These are phyloP conservation scores for Lipomyces kockii DNA, from an alignment of 805 yeast genomes.

Conservation along the genomic window DNA sequence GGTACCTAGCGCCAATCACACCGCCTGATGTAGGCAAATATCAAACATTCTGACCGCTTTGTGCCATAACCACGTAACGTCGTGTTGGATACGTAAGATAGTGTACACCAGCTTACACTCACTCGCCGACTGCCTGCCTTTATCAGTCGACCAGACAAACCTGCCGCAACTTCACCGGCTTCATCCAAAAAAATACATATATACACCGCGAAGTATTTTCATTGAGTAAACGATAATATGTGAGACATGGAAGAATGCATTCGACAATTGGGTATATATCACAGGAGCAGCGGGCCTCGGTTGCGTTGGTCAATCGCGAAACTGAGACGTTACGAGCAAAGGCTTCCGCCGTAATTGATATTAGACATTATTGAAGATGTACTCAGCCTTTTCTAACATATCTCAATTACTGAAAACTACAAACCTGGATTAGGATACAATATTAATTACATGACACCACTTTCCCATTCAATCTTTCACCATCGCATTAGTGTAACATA, in stretches of 20 bases:
- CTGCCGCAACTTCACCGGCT: not conserved
- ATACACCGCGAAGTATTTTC: not conserved
- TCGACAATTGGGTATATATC: too few species aligned
- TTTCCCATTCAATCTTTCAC: not conserved
- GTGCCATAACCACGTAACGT: not conserved
- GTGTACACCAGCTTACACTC: not conserved
- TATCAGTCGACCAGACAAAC: not conserved
- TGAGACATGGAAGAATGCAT: too few species aligned
- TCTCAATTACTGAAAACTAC: too few species aligned
- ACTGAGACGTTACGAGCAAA: too few species aligned
- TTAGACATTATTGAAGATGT: too few species aligned
- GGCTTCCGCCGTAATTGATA: too few species aligned
- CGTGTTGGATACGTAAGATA: not conserved
- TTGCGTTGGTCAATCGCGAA: too few species aligned
- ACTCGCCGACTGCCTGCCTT: not conserved
- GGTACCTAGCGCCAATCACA: constrained; percentile 27
- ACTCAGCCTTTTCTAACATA: not conserved
- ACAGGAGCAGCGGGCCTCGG: too few species aligned
- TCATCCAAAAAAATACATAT: not conserved
- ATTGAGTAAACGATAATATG: too few species aligned
- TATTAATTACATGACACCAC: not conserved
- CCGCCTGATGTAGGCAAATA: constrained; percentile 14
- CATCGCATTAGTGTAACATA: not conserved
- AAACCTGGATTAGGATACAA: not conserved
- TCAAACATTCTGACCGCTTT: not conserved